phyloP scores from a whole-genome alignment of 306 rosid genomes.

The Cucumis hystrix region DNA sequence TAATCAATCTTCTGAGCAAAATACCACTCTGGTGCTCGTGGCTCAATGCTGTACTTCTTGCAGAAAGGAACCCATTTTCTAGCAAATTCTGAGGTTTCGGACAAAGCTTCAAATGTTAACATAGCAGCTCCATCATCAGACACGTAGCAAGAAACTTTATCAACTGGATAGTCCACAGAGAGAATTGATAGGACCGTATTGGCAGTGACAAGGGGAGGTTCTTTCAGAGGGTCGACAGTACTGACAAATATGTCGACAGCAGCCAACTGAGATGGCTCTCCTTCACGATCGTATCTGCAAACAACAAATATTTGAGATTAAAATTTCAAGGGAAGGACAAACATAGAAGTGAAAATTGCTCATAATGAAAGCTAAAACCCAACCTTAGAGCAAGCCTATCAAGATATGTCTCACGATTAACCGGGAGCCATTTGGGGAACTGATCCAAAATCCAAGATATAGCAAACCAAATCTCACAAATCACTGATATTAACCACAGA shows the following conservation, averaged over 20 bases:
- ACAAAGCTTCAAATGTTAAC: slow-evolving; percentile 90
- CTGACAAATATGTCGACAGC: slow-evolving; percentile 97
- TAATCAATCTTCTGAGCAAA: slow-evolving; percentile 87
- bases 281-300: slow-evolving; percentile 84
- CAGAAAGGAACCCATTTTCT: slow-evolving; percentile 95
- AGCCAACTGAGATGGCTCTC: slow-evolving; percentile 92
- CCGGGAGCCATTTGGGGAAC: slow-evolving; percentile 97
- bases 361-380: background rate
- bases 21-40: slow-evolving; percentile 98
- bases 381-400: slow-evolving; percentile 88
- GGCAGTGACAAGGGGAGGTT: slow-evolving; percentile 97
- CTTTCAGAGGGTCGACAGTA: slow-evolving; percentile 93
- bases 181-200: slow-evolving; percentile 92
- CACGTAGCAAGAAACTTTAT: slow-evolving; percentile 94
- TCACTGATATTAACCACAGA: slow-evolving; percentile 84
- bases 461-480: slow-evolving; percentile 99
- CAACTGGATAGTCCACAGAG: slow-evolving; percentile 91
- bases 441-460: slow-evolving; percentile 97
- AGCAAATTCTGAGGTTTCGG: slow-evolving; percentile 89
- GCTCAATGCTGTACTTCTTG: slow-evolving; percentile 79
- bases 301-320: slow-evolving; percentile 5
- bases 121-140: slow-evolving; percentile 99
- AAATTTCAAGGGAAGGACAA: background rate
- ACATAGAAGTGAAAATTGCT: background rate
- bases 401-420: slow-evolving; percentile 94